Evolutionary conservation across 306 rosid species (phyloP), one percentile per base, ranked within the genome.

Genomic region (Malus sylvestris): DNA sequence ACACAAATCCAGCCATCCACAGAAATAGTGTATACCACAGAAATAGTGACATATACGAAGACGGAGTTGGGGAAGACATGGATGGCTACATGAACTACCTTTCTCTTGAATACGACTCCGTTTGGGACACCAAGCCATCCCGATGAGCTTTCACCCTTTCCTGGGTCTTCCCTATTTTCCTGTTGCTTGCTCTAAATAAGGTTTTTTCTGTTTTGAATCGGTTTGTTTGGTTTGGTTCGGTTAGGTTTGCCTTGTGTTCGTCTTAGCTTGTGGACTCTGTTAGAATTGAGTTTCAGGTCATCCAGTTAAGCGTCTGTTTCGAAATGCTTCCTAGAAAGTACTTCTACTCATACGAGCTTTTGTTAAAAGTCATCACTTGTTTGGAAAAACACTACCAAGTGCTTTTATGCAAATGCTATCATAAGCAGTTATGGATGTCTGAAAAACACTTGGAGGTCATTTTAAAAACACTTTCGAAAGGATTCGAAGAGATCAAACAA

Each of bases 111-210:
- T 90, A 95, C 81, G 98, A 92, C 73, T 89, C 97, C 57, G 97
- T 95, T 22, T 95, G 98, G 98, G 98, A 95, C 80, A 95, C 97
- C 19, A 95, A 92, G 82, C 98, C 98, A 4, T 84, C 92, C 75
- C 90, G 97, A 97, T 94, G 42, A 82, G 79, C 70, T 59, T 74
- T 68, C 69, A 2, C 8, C 19, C 35, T 20, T 3, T 45, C 32
- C 25, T 11, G 33, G 63, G 19, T 32, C 19, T 46, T 46, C 53
- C 19, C 19, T 46, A 14, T 14, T 46, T 14, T 46, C 19, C 53
- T 46, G 53, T 46, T 49, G 53, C 53, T 49, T 49, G 53, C 6
- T 49, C 53, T 49, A 49, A 49, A 4, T 49, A 49, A 49, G 19
- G 53, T 15, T 15, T 22, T 65, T 20, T 7, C 15, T 23, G 59